phyloP scores from a whole-genome alignment of 176 grass and related monocot genomes.

The Melocanna baccifera region DNA sequence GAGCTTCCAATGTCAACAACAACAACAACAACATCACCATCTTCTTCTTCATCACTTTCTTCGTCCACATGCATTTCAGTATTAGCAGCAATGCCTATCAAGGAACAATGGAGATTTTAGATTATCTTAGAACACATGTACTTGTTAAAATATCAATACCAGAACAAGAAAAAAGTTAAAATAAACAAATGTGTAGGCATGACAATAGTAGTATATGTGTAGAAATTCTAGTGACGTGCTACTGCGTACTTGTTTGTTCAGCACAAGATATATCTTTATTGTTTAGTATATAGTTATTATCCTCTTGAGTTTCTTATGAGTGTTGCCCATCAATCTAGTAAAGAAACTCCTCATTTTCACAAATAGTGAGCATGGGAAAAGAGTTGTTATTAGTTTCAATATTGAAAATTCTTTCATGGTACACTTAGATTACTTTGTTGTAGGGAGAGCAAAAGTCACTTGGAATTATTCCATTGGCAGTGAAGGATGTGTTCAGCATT shows the following conservation, averaged over 20 bases:
- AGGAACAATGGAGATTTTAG: no score
- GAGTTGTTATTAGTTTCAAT: conserved; percentile 3
- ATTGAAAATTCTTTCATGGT: neutral
- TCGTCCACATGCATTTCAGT: no score
- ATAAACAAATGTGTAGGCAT: no score
- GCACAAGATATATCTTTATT: neutral
- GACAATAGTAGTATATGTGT: no score
- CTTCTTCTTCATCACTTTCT: no score
- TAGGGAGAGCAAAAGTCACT: conserved; percentile 96
- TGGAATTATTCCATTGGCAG: conserved; percentile 92
- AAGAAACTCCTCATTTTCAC: neutral
- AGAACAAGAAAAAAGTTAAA: no score
- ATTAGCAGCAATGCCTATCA: no score
- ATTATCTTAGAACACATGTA: no score
- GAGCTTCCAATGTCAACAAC: neutral
- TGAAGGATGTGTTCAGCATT: conserved; percentile 99
- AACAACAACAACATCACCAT: no score
- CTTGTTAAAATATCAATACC: no score
- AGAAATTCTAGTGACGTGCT: neutral
- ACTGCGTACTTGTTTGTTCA: conserved; percentile 16
- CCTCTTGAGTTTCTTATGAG: neutral
- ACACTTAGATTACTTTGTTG: conserved; percentile 24
- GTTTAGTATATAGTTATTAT: conserved; percentile 8
- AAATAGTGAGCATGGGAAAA: neutral
- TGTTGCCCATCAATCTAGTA: conserved; percentile 14